Evolutionary conservation across 225 moss, liverwort and hornwort species (phyloP), one percentile per base, ranked within the genome.

Genomic region (Bryoerythrophyllum caledonicum): DNA sequence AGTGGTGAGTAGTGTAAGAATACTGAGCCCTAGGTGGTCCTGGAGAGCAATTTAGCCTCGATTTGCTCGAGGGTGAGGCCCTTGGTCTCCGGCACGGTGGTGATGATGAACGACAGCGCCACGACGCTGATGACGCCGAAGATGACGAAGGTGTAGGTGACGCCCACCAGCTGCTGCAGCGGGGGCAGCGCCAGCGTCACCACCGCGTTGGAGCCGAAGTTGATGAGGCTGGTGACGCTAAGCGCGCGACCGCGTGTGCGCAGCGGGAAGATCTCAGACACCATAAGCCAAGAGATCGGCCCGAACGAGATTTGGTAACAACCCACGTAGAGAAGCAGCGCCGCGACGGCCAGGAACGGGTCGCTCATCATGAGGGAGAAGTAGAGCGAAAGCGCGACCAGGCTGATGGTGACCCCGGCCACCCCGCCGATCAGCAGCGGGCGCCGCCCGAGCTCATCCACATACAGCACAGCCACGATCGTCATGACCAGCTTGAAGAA

Each of bases 241-340:
- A 94, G 85, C 0, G 97, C 93, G 15, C 86, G 89, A 4, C 97
- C 91, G 40, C 94, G 74, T 0, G 94, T 84, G 16, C 93, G 85
- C 4, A 97, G 82, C 0, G 97, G 97, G 16, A 97, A 97, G 12
- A 97, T 86, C 52, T 97, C 94, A 4, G 97, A 97, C 6, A 94
- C 94, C 91, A 97, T 94, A 34, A 97, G 68, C 97, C 94, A 97
- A 19, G 94, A 94, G 60, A 97, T 94, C 4, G 97, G 93, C 8
- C 97, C 97, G 52, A 97, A 97, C 2, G 94, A 96, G 63, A 93
- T 66, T 82, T 97, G 94, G 70, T 94, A 97, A 52, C 91, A 87
- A 21, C 97, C 92, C 1, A 94, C 97, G 63, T 94, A 97, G 7
- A 94, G 60, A 0, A 97, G 86, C 57, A 97, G 79, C 12, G 93